Base-by-base conservation (phyloP, 495 filamentous ascomycete species). In the Aspergillus ellipticus region DNA sequence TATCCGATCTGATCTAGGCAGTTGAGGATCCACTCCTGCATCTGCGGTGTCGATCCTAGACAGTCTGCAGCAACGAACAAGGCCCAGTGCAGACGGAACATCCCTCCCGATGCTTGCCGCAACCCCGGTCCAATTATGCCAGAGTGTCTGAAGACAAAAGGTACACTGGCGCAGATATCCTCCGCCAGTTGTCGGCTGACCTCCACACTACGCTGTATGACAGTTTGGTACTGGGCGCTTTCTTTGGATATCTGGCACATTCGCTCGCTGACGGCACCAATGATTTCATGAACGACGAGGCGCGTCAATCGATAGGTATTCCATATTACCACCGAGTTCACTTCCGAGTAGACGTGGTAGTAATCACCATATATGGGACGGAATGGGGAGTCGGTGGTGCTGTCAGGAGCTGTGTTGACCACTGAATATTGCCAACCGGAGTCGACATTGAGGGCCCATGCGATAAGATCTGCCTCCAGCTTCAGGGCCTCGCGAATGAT, bases 291-390 rank as follows among this genome's bases (percentile, higher is more conserved):
- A 15, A 58, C 28, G 7, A 58, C 31, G n/a, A 54, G 46, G n/a
- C 51, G 51, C 24, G 46, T 46, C 37, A 58, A 37, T 8, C 51
- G 51, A 39, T 58, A 54, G 6, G 49, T 46, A 24, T 43, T 58
- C 56, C 56, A 58, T n/a, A 51, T 43, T 3, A 21, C 13, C 19
- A 21, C 42, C 8, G 49, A 20, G 6, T 35, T 24, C 1, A 53
- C 31, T 4, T 54, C 37, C 3, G 56, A 43, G 37, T 58, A 58
- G 16, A 50, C 24, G 37, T 58, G 51, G 46, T 58, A 58, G 6
- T 45, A 20, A 20, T 45, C 33, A 2, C 45, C 46, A 45, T 50
- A 54, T 10, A 58, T 26, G 26, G 47, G 37, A 11, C 29, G 26
- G n/a, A 22, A 22, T n/a, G 48, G 13, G 0, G 17, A 4, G 35